phyloP scores from a whole-genome alignment of 148 eudicot genomes.

The Cornus suecica region DNA sequence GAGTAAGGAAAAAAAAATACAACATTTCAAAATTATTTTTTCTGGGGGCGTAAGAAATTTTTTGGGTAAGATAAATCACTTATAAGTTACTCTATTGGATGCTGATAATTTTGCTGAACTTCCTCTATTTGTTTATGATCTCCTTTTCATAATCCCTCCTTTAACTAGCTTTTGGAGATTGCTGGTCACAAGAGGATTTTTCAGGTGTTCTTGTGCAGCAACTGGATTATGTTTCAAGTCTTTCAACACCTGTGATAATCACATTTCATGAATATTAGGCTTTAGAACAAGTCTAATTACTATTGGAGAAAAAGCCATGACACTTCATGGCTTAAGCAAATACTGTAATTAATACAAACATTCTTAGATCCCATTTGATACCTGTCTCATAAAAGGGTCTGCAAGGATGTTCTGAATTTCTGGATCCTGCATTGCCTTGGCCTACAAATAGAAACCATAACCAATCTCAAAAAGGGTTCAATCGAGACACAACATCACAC shows the following conservation, averaged over 20 bases:
- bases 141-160: conserved; percentile 60
- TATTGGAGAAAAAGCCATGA: too few species aligned
- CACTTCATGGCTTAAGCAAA: too few species aligned
- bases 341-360: neutral
- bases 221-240: conserved; percentile 89
- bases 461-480: neutral
- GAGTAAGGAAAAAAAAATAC: too few species aligned
- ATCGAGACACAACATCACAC: neutral
- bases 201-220: conserved; percentile 85
- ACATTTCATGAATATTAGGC: too few species aligned
- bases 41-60: too few species aligned
- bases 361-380: conserved; percentile 8
- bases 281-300: neutral
- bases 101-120: neutral
- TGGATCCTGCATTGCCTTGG: conserved; percentile 97
- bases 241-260: conserved; percentile 46
- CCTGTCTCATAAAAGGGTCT: conserved; percentile 99
- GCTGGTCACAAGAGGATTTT: conserved; percentile 79
- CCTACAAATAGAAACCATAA: conserved; percentile 38
- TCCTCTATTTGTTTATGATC: neutral
- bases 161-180: conserved; percentile 85
- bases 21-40: too few species aligned
- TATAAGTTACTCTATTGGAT: neutral
- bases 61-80: neutral
- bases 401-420: conserved; percentile 88